phyloP scores from a whole-genome alignment of 176 grass and related monocot genomes.

The Rhynchospora tenuis region DNA sequence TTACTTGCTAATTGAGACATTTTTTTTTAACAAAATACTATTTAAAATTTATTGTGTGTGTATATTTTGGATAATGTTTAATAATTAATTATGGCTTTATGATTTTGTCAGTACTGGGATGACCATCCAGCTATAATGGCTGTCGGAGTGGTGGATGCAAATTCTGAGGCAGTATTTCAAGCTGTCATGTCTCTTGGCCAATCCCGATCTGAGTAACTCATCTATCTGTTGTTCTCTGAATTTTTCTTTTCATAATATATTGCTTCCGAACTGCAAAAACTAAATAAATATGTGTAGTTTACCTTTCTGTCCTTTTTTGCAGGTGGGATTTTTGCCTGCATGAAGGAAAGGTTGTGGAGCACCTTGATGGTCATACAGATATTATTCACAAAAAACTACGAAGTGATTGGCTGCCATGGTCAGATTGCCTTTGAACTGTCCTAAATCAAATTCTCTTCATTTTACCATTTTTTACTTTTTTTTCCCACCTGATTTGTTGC shows the following conservation, averaged over 20 bases:
- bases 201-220: constrained; percentile 93
- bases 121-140: constrained; percentile 98
- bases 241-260: neutral
- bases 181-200: constrained; percentile 90
- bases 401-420: constrained; percentile 91
- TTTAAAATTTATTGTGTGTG: neutral
- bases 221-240: neutral
- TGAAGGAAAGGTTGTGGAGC: constrained; percentile 82
- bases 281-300: neutral
- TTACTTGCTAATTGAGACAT: constrained; percentile 6
- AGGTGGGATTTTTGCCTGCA: constrained; percentile 97
- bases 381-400: constrained; percentile 97
- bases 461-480: constrained; percentile 8
- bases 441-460: constrained; percentile 17
- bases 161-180: constrained; percentile 78
- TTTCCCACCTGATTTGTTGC: constrained; percentile 27
- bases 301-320: constrained; percentile 20
- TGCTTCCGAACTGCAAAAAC: neutral
- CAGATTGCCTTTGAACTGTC: constrained; percentile 23
- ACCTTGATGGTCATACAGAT: constrained; percentile 88
- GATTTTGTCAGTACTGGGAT: constrained; percentile 70
- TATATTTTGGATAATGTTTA: neutral
- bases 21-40: neutral
- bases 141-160: constrained; percentile 87
- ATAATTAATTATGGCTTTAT: constrained; percentile 25